phyloP scores from a whole-genome alignment of 306 rosid species.

The Lablab purpureus region DNA sequence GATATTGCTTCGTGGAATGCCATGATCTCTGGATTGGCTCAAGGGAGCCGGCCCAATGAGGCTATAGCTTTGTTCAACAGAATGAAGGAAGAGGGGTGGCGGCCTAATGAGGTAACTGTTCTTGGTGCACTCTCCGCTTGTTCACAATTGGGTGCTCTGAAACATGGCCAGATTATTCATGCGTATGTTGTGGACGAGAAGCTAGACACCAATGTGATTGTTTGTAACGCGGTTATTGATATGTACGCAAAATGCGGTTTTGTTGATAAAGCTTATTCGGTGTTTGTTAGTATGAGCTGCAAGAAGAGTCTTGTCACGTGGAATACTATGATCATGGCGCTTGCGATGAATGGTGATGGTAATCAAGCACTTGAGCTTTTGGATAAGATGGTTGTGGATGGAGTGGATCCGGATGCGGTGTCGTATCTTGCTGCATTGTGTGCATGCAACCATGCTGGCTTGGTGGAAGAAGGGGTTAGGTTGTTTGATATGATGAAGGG shows the following conservation, averaged over 20 bases:
- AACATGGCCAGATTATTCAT: constrained; percentile 66
- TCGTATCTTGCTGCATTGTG: constrained; percentile 83
- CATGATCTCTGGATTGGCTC: constrained; percentile 82
- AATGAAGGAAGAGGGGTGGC: constrained; percentile 72
- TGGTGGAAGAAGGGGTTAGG: constrained; percentile 79
- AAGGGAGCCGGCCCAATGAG: constrained; percentile 71
- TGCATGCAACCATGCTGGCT: constrained; percentile 87
- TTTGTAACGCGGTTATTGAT: constrained; percentile 88
- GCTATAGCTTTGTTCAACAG: constrained; percentile 70
- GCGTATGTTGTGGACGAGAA: constrained; percentile 57
- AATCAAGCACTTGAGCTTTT: constrained; percentile 70
- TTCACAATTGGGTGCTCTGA: constrained; percentile 84
- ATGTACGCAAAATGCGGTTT: constrained; percentile 88
- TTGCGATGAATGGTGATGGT: constrained; percentile 83
- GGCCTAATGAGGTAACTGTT: constrained; percentile 79
- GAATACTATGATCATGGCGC: constrained; percentile 90
- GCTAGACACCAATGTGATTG: constrained; percentile 67
- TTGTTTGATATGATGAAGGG: constrained; percentile 66
- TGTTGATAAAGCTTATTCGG: constrained; percentile 70
- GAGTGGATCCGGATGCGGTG: constrained; percentile 64
- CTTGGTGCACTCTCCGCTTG: constrained; percentile 81
- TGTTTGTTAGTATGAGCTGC: constrained; percentile 67
- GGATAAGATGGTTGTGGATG: constrained; percentile 54
- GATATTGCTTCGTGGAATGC: constrained; percentile 91
- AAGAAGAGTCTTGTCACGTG: constrained; percentile 74